These are phyloP conservation scores for Oropetium thomaeum DNA, from an alignment of 176 grass and related monocot species.

Conservation along the genomic window DNA sequence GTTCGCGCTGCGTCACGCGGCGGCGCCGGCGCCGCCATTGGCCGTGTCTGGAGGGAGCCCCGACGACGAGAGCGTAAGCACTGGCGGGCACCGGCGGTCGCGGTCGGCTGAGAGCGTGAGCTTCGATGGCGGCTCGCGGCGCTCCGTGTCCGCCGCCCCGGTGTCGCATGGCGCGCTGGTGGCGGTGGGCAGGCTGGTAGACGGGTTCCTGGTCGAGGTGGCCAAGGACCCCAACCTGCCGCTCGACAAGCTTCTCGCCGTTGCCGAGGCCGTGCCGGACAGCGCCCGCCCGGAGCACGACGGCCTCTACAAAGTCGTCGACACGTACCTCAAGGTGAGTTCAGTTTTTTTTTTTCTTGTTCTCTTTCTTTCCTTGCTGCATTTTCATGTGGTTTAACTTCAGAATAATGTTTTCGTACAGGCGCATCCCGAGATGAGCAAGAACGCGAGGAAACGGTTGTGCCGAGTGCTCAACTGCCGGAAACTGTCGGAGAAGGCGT, in stretches of 20 bases:
- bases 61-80: constrained; percentile 28
- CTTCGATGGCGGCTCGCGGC: constrained; percentile 67
- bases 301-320: constrained; percentile 80
- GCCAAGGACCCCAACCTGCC: constrained; percentile 68
- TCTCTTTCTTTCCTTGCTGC: not conserved
- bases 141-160: constrained; percentile 64
- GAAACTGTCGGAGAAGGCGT: constrained; percentile 84
- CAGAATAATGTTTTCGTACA: constrained; percentile 3
- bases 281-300: constrained; percentile 69
- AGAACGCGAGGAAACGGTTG: constrained; percentile 63
- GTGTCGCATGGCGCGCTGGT: constrained; percentile 63
- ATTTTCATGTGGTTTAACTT: not conserved
- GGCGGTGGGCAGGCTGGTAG: constrained; percentile 67
- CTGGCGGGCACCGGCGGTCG: constrained; percentile 62
- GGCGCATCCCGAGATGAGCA: constrained; percentile 79
- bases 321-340: constrained; percentile 85
- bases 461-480: constrained; percentile 85
- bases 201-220: constrained; percentile 66
- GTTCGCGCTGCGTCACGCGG: constrained; percentile 66
- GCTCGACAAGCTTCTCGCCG: constrained; percentile 67
- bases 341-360: not conserved
- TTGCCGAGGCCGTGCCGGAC: constrained; percentile 82
- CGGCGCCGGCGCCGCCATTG: constrained; percentile 14
- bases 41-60: constrained; percentile 34
- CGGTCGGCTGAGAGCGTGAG: constrained; percentile 76